Conservation (phyloP, 495 filamentous ascomycete species). For the Annulohypoxylon maeteangense region DNA sequence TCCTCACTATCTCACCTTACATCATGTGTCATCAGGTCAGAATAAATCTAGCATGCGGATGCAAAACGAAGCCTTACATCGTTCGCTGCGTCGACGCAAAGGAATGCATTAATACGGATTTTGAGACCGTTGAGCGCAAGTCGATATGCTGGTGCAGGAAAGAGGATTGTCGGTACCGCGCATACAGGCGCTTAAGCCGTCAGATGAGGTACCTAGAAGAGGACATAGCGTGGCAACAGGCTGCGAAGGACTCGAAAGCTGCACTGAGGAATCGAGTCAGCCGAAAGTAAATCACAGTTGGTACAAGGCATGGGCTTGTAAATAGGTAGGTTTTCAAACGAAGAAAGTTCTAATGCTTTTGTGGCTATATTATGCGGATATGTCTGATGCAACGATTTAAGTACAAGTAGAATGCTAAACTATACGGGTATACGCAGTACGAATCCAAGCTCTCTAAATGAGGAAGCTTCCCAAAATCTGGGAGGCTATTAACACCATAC, state of each 20-base stretch:
- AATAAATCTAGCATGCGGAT: conserved; percentile 15
- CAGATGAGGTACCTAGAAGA: conserved; percentile 28
- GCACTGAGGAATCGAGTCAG: not conserved
- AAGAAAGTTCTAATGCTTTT: not conserved
- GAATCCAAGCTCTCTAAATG: conserved; percentile 9
- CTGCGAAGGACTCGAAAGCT: not conserved
- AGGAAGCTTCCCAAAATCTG: conserved; percentile 13
- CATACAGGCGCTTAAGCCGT: conserved; percentile 19
- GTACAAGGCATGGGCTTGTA: not conserved
- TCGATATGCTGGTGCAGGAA: conserved; percentile 31
- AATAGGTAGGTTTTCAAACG: not conserved
- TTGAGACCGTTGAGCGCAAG: not conserved
- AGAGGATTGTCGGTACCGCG: conserved; percentile 21
- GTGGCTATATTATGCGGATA: not conserved
- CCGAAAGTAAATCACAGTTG: not conserved
- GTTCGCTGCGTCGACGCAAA: not conserved
- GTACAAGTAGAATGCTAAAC: not conserved
- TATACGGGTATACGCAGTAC: not conserved
- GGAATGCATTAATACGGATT: not conserved
- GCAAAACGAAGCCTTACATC: conserved; percentile 4
- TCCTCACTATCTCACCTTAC: not conserved
- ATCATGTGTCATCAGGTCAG: conserved; percentile 20
- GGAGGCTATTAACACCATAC: not conserved
- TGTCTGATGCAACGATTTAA: not conserved
- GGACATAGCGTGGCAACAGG: conserved; percentile 13